These are phyloP conservation scores for Tricholoma furcatifolium DNA, from an alignment of 768 basidiomycete genomes.

Conservation along the genomic window DNA sequence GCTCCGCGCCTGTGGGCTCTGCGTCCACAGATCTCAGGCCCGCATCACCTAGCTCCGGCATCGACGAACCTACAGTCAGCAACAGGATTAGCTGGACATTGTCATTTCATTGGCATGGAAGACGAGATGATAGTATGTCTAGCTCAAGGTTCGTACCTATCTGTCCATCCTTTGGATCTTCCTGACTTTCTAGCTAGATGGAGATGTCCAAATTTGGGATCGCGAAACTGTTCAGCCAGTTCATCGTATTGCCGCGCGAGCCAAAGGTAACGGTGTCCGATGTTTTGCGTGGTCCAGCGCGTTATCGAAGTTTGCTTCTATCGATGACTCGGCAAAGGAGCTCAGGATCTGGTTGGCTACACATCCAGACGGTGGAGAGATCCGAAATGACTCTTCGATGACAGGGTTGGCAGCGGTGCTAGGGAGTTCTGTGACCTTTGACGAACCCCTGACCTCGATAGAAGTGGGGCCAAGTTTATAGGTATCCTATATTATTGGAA, in stretches of 20 bases:
- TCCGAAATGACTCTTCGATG: not conserved
- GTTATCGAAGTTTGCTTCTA: constrained; percentile 5
- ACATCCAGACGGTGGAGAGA: not conserved
- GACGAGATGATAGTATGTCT: constrained; percentile 11
- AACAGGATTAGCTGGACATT: not conserved
- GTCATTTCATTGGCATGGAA: constrained; percentile 8
- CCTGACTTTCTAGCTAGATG: not conserved
- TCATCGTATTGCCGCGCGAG: constrained; percentile 2
- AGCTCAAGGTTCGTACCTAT: constrained; percentile 1
- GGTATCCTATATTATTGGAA: too few relatives aligned
- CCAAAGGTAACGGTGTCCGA: constrained; percentile 9
- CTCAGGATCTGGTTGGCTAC: constrained; percentile 6
- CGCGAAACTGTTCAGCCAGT: constrained; percentile 2
- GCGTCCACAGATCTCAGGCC: not conserved
- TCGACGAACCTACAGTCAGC: not conserved
- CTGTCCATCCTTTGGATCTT: not conserved
- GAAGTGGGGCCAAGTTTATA: too few relatives aligned
- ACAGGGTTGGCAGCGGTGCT: not conserved
- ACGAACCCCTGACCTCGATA: not conserved
- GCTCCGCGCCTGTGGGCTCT: constrained; percentile 11
- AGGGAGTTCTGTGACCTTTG: not conserved
- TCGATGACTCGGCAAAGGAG: not conserved
- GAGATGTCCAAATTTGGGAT: constrained; percentile 11
- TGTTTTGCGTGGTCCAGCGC: constrained; percentile 9
- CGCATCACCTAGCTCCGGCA: not conserved